Conservation (phyloP, 2,329 filamentous ascomycete genomes). For the Geosmithia morbida region DNA sequence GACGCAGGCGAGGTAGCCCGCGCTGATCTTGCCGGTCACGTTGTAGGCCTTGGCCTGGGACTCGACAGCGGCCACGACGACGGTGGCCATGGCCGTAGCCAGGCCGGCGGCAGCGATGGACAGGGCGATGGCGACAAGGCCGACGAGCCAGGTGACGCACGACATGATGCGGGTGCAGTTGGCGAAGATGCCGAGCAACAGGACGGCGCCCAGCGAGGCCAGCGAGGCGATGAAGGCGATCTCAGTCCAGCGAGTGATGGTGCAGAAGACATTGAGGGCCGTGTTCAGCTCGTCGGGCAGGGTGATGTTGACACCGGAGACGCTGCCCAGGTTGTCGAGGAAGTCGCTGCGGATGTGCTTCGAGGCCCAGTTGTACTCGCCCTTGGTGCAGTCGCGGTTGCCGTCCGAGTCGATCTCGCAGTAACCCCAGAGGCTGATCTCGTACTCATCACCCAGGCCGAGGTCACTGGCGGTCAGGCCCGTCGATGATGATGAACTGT, state of each 20-base stretch:
- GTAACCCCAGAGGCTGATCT: slow-evolving; percentile 76
- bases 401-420: slow-evolving; percentile 46
- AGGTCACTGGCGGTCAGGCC: slow-evolving; percentile 39
- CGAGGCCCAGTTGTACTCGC: slow-evolving; percentile 64
- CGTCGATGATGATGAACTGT: background rate
- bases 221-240: slow-evolving; percentile 66
- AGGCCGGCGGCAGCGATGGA: slow-evolving; percentile 53
- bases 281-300: slow-evolving; percentile 54
- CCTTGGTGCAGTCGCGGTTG: slow-evolving; percentile 52
- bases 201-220: slow-evolving; percentile 52
- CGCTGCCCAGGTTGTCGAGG: slow-evolving; percentile 37
- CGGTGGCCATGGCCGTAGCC: slow-evolving; percentile 57
- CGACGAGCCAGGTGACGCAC: slow-evolving; percentile 67
- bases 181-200: slow-evolving; percentile 68
- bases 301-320: slow-evolving; percentile 38
- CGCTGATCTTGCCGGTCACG: slow-evolving; percentile 53
- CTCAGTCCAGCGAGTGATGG: slow-evolving; percentile 69
- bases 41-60: slow-evolving; percentile 49
- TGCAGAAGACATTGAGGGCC: slow-evolving; percentile 59
- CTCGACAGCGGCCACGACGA: slow-evolving; percentile 57
- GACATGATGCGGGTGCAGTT: slow-evolving; percentile 72
- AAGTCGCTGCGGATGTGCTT: slow-evolving; percentile 48
- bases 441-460: slow-evolving; percentile 61
- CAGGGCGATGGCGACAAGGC: slow-evolving; percentile 41
- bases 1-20: slow-evolving; percentile 51